phyloP scores from a whole-genome alignment of 805 yeast species.

The Saccharomycopsis guyanensis region DNA sequence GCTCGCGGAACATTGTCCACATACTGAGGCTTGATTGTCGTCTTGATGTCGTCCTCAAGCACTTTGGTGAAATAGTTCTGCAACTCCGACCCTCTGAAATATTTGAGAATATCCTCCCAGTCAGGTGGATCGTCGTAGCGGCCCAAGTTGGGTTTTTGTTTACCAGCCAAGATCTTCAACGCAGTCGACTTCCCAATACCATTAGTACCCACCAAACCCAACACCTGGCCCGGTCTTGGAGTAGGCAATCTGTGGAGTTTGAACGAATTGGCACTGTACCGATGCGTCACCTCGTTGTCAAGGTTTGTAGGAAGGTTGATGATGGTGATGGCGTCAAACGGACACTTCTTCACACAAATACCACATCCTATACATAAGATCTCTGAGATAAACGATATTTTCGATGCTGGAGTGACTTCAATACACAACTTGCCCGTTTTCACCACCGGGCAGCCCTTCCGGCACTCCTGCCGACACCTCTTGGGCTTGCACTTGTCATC shows the following conservation, averaged over 20 bases:
- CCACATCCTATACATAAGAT: constrained; percentile 97
- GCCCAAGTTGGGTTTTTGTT: constrained; percentile 95
- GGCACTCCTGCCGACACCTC: constrained; percentile 97
- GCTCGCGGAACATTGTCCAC: constrained; percentile 98
- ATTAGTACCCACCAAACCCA: constrained; percentile 96
- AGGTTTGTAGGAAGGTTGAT: constrained; percentile 94
- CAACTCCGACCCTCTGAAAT: constrained; percentile 95
- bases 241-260: constrained; percentile 95
- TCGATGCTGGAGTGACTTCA: constrained; percentile 84
- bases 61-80: constrained; percentile 94
- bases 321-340: constrained; percentile 93
- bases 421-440: constrained; percentile 97
- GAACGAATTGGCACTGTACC: constrained; percentile 97
- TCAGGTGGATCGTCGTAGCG: constrained; percentile 93
- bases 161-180: constrained; percentile 91
- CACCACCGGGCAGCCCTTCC: constrained; percentile 95
- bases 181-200: constrained; percentile 99
- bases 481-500: constrained; percentile 96
- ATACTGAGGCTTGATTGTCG: constrained; percentile 98
- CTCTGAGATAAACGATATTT: constrained; percentile 93
- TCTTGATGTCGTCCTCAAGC: constrained; percentile 87
- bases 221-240: constrained; percentile 98
- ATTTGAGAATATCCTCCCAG: constrained; percentile 87
- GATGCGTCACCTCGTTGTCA: constrained; percentile 87
- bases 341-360: constrained; percentile 98